Percentiles rank a stretch among this genome's conserved stretches.
phyloP scores from a whole-genome alignment of 2,329 filamentous ascomycete species.

The Calonectria montana region DNA sequence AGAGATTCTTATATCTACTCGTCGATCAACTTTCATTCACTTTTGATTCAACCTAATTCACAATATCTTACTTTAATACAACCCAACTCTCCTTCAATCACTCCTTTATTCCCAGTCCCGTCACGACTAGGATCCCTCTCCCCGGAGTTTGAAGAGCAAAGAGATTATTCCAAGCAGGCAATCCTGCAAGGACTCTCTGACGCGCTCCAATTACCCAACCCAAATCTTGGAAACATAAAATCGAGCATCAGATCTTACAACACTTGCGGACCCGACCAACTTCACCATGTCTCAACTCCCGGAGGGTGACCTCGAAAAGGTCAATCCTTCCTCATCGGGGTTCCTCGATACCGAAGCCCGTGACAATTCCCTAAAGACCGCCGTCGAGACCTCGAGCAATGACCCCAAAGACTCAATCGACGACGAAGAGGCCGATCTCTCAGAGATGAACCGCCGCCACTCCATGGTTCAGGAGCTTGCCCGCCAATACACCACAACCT shows the following conservation, averaged over 20 bases:
- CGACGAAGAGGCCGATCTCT: background rate
- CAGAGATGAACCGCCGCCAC: constrained; percentile 20
- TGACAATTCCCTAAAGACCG: constrained; percentile 10
- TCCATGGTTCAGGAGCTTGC: constrained; percentile 20
- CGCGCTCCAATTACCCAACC: background rate
- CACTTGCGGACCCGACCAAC: background rate
- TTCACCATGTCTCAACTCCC: constrained; percentile 9
- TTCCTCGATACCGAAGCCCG: background rate
- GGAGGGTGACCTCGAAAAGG: background rate
- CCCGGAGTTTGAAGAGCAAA: constrained; percentile 18
- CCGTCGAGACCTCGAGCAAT: constrained; percentile 1
- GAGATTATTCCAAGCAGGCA: constrained; percentile 16
- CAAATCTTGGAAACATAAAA: background rate
- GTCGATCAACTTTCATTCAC: background rate
- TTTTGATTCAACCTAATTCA: background rate
- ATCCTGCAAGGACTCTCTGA: constrained; percentile 8
- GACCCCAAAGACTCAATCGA: constrained; percentile 16
- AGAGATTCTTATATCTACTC: constrained; percentile 7
- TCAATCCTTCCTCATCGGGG: constrained; percentile 1
- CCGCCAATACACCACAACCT: constrained; percentile 21
- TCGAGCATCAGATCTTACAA: background rate
- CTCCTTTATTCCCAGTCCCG: constrained; percentile 3
- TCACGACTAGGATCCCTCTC: background rate
- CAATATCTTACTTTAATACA: background rate
- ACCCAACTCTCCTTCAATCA: background rate